Conservation (phyloP, 73 alveolate species). For the Paramecium tetraurelia region DNA sequence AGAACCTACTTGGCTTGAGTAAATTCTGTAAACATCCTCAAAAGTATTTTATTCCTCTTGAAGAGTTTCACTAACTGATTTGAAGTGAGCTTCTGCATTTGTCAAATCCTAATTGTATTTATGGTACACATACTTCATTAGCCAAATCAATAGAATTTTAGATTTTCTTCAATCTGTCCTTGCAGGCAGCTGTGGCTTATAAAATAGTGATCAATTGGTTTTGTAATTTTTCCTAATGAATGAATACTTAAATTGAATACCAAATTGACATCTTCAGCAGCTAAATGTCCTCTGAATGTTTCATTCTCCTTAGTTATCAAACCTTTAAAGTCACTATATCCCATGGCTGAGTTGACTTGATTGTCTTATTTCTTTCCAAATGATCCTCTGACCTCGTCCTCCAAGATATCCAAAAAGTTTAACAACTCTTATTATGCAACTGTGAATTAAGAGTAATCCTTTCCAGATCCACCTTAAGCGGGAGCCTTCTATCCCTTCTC, state of each 20-base stretch:
- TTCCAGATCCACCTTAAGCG: background rate
- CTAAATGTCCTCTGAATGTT: slow-evolving; percentile 38
- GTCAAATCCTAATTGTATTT: background rate
- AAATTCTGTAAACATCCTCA: slow-evolving; percentile 51
- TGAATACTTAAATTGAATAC: background rate
- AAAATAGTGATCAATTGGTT: slow-evolving; percentile 36
- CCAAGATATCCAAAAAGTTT: background rate
- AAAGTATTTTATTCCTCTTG: slow-evolving; percentile 11
- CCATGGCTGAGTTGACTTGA: slow-evolving; percentile 45
- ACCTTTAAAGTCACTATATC: slow-evolving; percentile 44
- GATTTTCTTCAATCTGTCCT: slow-evolving; percentile 29
- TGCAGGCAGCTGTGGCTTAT: slow-evolving; percentile 47
- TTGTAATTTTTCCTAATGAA: slow-evolving; percentile 12
- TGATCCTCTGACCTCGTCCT: slow-evolving; percentile 19
- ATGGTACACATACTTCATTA: background rate
- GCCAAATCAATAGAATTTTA: slow-evolving; percentile 33
- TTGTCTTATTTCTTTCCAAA: background rate
- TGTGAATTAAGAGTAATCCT: background rate
- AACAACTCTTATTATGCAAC: slow-evolving; percentile 22
- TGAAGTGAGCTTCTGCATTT: background rate
- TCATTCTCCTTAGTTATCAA: slow-evolving; percentile 3
- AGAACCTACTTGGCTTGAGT: slow-evolving; percentile 26
- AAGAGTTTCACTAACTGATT: background rate
- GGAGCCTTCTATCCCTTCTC: slow-evolving; percentile 21
- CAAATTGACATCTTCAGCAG: background rate